Conservation (phyloP, 257 asterid species). For the Penstemon davidsonii region DNA sequence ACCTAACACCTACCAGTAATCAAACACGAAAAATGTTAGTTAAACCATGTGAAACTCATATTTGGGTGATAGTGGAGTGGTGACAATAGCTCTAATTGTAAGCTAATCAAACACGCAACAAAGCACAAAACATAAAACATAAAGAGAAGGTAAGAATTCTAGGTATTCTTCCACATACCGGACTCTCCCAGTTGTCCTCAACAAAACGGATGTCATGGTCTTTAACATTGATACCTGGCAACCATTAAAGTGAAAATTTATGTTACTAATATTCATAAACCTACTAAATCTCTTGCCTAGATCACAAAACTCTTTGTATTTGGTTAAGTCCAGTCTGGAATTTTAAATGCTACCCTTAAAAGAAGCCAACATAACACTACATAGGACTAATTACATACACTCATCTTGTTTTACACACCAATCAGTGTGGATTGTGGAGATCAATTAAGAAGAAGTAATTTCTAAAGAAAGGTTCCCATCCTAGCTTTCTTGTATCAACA, state of each 20-base stretch:
- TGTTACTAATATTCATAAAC: not conserved
- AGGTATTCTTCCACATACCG: conserved; percentile 43
- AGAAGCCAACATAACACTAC: not conserved
- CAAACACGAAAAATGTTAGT: conserved; percentile 21
- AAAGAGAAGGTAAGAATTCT: conserved; percentile 9
- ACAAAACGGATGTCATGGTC: conserved; percentile 98
- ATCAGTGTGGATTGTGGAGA: not conserved
- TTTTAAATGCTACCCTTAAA: not conserved
- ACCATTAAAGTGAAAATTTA: conserved; percentile 22
- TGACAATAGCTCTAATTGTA: conserved; percentile 9
- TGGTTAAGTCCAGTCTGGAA: not conserved
- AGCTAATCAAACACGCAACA: conserved; percentile 26
- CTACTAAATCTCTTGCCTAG: not conserved
- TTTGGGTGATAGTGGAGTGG: conserved; percentile 6
- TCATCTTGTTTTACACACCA: conserved; percentile 4
- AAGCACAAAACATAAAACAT: conserved; percentile 5
- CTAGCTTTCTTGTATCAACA: not conserved
- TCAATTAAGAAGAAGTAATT: not conserved
- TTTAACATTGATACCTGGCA: conserved; percentile 83
- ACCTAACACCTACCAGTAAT: conserved; percentile 81
- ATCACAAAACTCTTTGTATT: conserved; percentile 1
- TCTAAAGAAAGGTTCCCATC: not conserved
- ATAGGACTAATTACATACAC: not conserved
- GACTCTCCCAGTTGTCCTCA: conserved; percentile 99
- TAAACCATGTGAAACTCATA: conserved; percentile 19